Base-by-base conservation (phyloP, 345 rosid genomes). In the Eucalyptus pauciflora region DNA sequence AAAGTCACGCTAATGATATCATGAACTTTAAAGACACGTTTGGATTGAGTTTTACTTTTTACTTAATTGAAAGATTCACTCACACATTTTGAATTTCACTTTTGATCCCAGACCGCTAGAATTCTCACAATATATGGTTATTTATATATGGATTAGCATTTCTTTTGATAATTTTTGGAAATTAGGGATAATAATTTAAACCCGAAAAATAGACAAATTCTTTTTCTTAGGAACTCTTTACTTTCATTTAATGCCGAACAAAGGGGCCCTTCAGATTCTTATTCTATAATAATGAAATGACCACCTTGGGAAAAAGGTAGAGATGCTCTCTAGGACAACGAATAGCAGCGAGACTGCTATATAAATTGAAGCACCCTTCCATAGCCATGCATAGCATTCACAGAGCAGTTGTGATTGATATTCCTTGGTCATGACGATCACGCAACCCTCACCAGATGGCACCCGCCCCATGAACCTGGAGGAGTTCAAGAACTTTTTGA, bases 401-500 rank as follows among this genome's bases (percentile, higher is more conserved):
- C 4, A 41, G 79, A 37, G 85, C 29, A 41, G 85, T 10, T n/a
- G 52, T 56, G 79, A 60, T 46, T 46, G 41, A 87, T 27, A 56
- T 46, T 29, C 33, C 22, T 27, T 48, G 80, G 50, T 79, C 80
- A 90, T 88, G 89, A 83, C 89, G 43, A 67, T 87, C 81, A 51
- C 49, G 87, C 69, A 31, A 18, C 88, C 69, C 24, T 62, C 76
- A 41, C 11, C 50, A 15, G 88, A 87, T 16, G 56, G 89, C 64
- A 62, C 64, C 56, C 51, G 87, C 54, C 10, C 24, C 52, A 90
- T 90, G 91, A 90, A 64, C 76, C 7, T 52, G 86, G 92, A 87
- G 52, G 90, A 92, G 88, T 86, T 92, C 89, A 92, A 87, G 91
- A 48, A 31, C 7, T 88, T 87, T 87, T 41, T 94, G 52, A 89